Percentiles rank a stretch among this genome's conserved stretches.
Conservation (phyloP, 2,329 filamentous ascomycete genomes). For the Colletotrichum brevisporum region DNA sequence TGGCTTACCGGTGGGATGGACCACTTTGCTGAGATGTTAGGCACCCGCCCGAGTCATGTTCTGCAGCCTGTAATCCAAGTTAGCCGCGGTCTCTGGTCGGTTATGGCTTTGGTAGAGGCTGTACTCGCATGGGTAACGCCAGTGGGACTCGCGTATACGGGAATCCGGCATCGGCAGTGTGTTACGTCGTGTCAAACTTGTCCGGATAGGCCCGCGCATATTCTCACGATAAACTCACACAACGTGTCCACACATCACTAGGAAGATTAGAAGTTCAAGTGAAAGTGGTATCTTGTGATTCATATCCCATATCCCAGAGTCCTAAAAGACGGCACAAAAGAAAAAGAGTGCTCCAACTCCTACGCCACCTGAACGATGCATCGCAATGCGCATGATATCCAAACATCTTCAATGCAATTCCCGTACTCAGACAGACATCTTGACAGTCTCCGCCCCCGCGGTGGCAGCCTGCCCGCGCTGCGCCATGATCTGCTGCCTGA, state of each 20-base stretch:
- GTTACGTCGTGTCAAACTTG: too few relatives aligned
- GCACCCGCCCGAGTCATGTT: too few relatives aligned
- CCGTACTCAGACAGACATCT: constrained; percentile 18
- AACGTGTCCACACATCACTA: neutral
- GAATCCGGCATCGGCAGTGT: too few relatives aligned
- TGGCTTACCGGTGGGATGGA: too few relatives aligned
- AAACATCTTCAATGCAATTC: neutral
- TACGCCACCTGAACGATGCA: neutral
- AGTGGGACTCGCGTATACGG: too few relatives aligned
- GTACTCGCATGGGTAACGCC: too few relatives aligned
- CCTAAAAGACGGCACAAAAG: constrained; percentile 8
- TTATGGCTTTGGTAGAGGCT: too few relatives aligned
- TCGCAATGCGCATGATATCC: neutral
- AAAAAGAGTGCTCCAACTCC: neutral
- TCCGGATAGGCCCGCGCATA: too few relatives aligned
- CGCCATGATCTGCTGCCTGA: constrained; percentile 26
- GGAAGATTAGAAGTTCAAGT: neutral
- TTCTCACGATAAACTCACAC: too few relatives aligned
- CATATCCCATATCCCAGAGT: constrained; percentile 18
- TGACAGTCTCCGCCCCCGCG: constrained; percentile 4
- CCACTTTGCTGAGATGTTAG: too few relatives aligned
- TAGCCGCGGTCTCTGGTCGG: too few relatives aligned
- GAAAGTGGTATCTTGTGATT: constrained; percentile 33
- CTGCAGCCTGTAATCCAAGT: too few relatives aligned
- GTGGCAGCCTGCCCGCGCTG: constrained; percentile 10